Conservation (phyloP, 495 filamentous ascomycete genomes). For the Hypoxylon subgilvum region DNA sequence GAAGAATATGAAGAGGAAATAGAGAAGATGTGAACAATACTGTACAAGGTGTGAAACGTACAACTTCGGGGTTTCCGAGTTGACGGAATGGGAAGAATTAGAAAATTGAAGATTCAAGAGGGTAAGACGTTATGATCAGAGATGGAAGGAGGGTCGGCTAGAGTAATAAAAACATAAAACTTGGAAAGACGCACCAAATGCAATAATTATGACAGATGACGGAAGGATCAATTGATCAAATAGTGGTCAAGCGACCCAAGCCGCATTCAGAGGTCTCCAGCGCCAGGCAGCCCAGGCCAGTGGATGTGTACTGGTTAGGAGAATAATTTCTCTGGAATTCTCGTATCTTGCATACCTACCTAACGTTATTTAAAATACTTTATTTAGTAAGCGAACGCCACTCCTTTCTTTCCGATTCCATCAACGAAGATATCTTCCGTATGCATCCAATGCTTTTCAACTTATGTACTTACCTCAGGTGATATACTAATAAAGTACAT, state of each 20-base stretch:
- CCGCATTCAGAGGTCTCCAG: no score
- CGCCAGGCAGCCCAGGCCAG: no score
- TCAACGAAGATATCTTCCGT: constrained; percentile 13
- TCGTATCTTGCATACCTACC: neutral
- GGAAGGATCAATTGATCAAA: constrained; percentile 12
- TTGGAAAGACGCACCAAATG: constrained; percentile 11
- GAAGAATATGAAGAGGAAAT: constrained; percentile 12
- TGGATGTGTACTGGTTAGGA: constrained; percentile 18
- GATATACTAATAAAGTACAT: no score
- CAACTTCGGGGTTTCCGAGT: constrained; percentile 9
- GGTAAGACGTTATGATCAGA: constrained; percentile 4
- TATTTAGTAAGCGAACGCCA: constrained; percentile 12
- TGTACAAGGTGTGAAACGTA: neutral
- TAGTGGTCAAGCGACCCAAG: no score
- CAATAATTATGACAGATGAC: constrained; percentile 30
- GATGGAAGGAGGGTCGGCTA: constrained; percentile 17
- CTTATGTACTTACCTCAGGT: no score
- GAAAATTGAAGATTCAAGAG: neutral
- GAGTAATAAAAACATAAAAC: constrained; percentile 5
- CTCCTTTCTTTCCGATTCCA: constrained; percentile 21
- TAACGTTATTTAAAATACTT: constrained; percentile 1
- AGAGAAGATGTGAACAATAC: neutral
- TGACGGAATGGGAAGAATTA: constrained; percentile 12
- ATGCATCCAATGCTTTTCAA: neutral
- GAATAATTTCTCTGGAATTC: constrained; percentile 8